Conservation (phyloP, 306 rosid species). For the Trichosanthes cucumerina region DNA sequence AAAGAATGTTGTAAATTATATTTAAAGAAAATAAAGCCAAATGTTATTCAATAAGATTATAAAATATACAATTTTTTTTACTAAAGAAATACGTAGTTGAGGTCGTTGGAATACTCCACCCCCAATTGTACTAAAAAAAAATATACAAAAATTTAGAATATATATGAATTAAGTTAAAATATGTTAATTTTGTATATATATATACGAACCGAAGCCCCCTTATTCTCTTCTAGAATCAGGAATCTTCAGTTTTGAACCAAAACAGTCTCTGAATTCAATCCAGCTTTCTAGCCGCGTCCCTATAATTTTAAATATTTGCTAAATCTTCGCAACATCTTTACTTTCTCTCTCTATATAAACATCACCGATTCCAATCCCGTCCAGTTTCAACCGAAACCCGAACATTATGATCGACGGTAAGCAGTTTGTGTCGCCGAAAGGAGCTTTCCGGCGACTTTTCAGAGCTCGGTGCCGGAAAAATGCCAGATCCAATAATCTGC, state of each 20-base stretch:
- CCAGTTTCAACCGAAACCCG: not conserved
- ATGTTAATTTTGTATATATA: too few relatives aligned
- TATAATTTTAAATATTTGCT: not conserved
- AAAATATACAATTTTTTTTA: too few relatives aligned
- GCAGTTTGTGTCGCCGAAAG: conserved; percentile 2
- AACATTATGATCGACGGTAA: not conserved
- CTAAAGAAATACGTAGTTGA: too few relatives aligned
- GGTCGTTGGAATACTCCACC: too few relatives aligned
- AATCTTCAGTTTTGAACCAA: not conserved
- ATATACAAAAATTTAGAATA: too few relatives aligned
- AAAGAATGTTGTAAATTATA: too few relatives aligned
- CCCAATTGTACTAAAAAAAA: too few relatives aligned
- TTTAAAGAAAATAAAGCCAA: too few relatives aligned
- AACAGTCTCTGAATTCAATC: not conserved
- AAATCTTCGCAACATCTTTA: not conserved
- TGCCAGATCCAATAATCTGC: not conserved
- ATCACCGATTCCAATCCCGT: not conserved
- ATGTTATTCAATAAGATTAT: too few relatives aligned
- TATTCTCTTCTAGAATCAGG: not conserved
- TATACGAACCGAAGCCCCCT: too few relatives aligned
- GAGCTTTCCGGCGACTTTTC: conserved; percentile 14
- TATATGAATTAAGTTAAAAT: too few relatives aligned
- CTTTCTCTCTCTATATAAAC: not conserved
- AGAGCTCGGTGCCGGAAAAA: conserved; percentile 16
- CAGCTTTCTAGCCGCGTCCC: not conserved